These are phyloP conservation scores for Eimeria praecox DNA, from an alignment of 169 alveolate species.

Conservation along the genomic window DNA sequence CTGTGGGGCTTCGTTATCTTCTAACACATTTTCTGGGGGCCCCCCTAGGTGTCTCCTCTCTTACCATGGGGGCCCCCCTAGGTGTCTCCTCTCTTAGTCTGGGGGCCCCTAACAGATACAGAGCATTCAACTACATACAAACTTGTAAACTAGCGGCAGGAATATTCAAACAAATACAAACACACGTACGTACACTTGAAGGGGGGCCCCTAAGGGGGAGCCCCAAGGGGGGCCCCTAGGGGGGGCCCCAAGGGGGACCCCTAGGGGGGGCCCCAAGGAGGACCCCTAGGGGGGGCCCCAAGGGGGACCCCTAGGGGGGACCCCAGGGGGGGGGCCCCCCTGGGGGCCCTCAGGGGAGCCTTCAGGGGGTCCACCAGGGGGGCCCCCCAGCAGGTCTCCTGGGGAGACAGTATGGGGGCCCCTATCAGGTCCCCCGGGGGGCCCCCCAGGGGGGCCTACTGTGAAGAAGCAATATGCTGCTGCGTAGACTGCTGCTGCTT, in stretches of 20 bases:
- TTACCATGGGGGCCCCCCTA: constrained; percentile 14
- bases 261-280: no score
- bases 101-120: background rate
- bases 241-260: no score
- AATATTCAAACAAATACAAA: background rate
- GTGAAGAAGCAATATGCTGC: no score
- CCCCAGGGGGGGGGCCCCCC: no score
- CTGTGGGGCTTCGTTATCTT: background rate
- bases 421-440: no score
- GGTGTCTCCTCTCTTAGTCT: background rate
- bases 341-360: constrained; percentile 31
- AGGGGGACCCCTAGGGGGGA: no score
- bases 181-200: background rate
- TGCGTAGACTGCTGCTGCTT: no score
- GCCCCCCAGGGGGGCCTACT: no score
- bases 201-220: background rate
- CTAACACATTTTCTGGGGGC: background rate
- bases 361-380: no score
- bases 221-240: background rate
- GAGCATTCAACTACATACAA: background rate
- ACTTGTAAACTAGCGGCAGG: constrained; percentile 6
- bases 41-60: background rate
- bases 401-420: no score
- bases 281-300: no score
- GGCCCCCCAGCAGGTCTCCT: no score